Evolutionary conservation across 768 basidiomycete genomes (phyloP), one percentile per base, ranked within the genome.

Genomic region (Trichaptum fuscoviolaceum): DNA sequence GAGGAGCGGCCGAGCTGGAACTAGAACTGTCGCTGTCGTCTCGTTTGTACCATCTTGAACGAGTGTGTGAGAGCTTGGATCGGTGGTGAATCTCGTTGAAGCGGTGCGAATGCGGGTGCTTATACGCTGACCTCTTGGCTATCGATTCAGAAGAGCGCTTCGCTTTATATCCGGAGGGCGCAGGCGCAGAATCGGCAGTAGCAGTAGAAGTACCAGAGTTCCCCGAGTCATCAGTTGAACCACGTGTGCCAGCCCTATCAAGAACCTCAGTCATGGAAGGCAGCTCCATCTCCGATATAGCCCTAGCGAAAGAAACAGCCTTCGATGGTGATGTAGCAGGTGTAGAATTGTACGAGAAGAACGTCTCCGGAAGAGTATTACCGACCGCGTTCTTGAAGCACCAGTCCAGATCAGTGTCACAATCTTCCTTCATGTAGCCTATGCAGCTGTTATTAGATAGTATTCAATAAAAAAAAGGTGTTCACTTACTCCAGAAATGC

Each of bases 321-420:
- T 69, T 69, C 1, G 67, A 64, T 2, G 72, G 62, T 64, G 73
- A 72, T 7, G 69, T 66, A 7, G 72, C 65, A 1, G 72, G 70
- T 20, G 73, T 67, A 65, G 71, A 69, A 36, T 77, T 77, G 73
- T 84, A 88, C 0, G 83, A 79, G 72, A 81, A 87, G 75, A 92
- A 91, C 10, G 79, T 82, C 4, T 76, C 68, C 0, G 89, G 88
- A 5, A 91, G 80, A 52, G 75, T 80, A 15, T 78, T 82, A 9
- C 84, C 85, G 30, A 89, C 83, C 0, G 85, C 85, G 2, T 80
- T 74, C 64, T 79, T 83, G 79, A 91, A 90, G 71, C 89, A 91
- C 90, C 89, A 91, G 8, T 83, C 87, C 15, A 79, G 78, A 66
- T 89, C 87, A 23, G 77, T 73, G 7, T 81, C 77, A 67, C 88